phyloP scores from a whole-genome alignment of 2,329 filamentous ascomycete species.

The Lachnellula subtilissima region DNA sequence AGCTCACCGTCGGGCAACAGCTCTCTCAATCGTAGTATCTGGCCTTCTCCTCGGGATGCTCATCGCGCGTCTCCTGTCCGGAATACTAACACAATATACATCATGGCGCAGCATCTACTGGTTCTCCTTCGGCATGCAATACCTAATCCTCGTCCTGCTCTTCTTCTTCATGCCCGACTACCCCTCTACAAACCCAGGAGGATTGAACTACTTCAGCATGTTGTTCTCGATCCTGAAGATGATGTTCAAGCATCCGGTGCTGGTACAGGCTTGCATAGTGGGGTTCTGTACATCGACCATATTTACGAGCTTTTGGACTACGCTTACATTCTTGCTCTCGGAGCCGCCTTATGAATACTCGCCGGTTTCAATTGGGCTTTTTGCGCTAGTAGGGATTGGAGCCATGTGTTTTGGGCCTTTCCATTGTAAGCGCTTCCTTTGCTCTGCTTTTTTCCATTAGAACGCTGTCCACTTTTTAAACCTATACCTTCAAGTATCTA shows the following conservation, averaged over 20 bases:
- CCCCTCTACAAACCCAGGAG: constrained; percentile 63
- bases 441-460: background rate
- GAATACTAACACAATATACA: constrained; percentile 68
- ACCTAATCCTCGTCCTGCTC: constrained; percentile 57
- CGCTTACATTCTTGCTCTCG: constrained; percentile 72
- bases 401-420: constrained; percentile 64
- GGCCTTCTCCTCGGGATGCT: constrained; percentile 73
- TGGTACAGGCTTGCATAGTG: constrained; percentile 66
- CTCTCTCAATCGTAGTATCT: constrained; percentile 69
- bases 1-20: constrained; percentile 59
- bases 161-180: constrained; percentile 79
- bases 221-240: constrained; percentile 61
- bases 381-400: constrained; percentile 70
- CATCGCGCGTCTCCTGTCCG: constrained; percentile 69
- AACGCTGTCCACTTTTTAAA: background rate
- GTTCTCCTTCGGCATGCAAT: constrained; percentile 68
- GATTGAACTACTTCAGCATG: constrained; percentile 60
- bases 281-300: constrained; percentile 56
- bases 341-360: constrained; percentile 64
- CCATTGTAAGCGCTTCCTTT: constrained; percentile 41
- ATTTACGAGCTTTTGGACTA: constrained; percentile 69
- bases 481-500: background rate
- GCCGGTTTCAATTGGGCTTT: constrained; percentile 67
- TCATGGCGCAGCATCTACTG: constrained; percentile 77
- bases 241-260: constrained; percentile 58